A percentile compares a stretch with the other conserved stretches of the same genome.
phyloP scores from a whole-genome alignment of 176 grass and related monocot genomes.

The Alopecurus myosuroides region DNA sequence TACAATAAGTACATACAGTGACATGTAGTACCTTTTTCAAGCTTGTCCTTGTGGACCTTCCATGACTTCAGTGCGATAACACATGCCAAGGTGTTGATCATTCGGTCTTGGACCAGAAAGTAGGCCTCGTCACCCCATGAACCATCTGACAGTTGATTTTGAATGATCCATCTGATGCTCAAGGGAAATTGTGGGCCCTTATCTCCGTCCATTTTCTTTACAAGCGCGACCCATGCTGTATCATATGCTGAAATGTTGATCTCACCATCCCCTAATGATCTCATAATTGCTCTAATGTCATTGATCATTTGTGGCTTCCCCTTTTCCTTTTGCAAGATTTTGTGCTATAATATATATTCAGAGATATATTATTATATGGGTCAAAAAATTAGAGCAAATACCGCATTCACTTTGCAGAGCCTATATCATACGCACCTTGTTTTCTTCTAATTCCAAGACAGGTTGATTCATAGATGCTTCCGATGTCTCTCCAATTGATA shows the following conservation, averaged over 20 bases:
- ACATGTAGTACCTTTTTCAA: not conserved
- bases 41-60: not conserved
- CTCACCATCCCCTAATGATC: not conserved
- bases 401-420: no score
- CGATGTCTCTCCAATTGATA: no score
- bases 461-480: no score
- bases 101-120: not conserved
- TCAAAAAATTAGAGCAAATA: no score
- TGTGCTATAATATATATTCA: no score
- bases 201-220: not conserved
- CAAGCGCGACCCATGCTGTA: not conserved
- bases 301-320: not conserved
- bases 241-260: not conserved
- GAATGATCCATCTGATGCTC: not conserved
- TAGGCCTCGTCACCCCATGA: not conserved
- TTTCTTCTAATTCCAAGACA: no score
- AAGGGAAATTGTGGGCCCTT: not conserved
- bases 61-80: not conserved
- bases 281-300: not conserved
- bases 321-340: not conserved
- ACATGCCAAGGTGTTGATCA: not conserved
- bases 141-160: not conserved
- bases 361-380: no score
- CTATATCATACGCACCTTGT: no score
- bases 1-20: no score